Evolutionary conservation across 2,329 filamentous ascomycete genomes (phyloP), one percentile per base, ranked within the genome.

Genomic region (Xylaria sp.): DNA sequence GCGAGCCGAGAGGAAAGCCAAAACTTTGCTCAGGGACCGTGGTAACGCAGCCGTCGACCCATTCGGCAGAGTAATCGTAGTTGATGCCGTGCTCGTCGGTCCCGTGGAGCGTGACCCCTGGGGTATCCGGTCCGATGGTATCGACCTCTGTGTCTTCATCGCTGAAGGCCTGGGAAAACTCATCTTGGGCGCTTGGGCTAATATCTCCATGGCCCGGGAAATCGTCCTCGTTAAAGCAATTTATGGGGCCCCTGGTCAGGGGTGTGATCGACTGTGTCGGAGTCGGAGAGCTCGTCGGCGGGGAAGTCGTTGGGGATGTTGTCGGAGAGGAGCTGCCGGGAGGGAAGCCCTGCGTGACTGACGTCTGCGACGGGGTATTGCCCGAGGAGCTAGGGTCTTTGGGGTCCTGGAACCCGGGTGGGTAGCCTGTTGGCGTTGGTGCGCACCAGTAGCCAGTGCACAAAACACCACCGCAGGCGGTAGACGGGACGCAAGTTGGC

Each of bases 41-140:
- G 1, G 74, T 74, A 15, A 71, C 71, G 64, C 72, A 75, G n/a
- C 73, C 72, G 20, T 52, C 15, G 18, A 73, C 61, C 73, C 70
- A 75, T 15, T 46, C 31, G 44, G 54, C 63, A 20, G 59, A 56
- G 18, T 69, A 76, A 37, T 69, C 51, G 66, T 75, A 76, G 20
- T 68, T 69, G 56, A 75, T 63, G 62, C 66, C 71, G 37, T 71
- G 65, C 12, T 37, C 31, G 23, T 72, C 70, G 6, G 41, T 44
- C 20, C 50, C 46, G 52, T 58, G 12, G 10, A 71, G 57, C 20
- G 34, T 63, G 31, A 66, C 52, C 34, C 1, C 44, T 18, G 2
- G 39, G 7, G 15, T 23, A 28, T 37, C n/a, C 18, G 67, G 67
- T 18, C 63, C 57, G 2, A 69, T 41, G 18, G 52, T 52, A 3